Evolutionary conservation across 345 rosid species (phyloP).

Genomic region (Corchorus olitorius): DNA sequence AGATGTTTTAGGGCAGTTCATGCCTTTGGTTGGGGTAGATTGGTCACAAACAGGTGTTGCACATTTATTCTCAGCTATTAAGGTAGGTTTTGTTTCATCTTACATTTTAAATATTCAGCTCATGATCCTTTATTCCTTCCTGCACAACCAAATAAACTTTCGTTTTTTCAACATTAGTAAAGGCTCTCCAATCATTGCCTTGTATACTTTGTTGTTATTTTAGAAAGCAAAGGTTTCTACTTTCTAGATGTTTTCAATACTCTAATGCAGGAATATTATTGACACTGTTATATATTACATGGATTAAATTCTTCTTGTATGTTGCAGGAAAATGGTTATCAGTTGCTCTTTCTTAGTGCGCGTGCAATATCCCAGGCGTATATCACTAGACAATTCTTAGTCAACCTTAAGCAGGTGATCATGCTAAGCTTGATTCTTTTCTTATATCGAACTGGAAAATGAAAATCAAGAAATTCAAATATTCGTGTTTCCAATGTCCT

Average conservation of each 20-base stretch:
- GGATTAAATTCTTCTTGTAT: constrained; percentile 10
- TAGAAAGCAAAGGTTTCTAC: constrained; percentile 2
- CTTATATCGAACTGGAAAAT: constrained; percentile 7
- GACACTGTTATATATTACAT: not conserved
- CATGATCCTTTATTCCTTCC: constrained; percentile 15
- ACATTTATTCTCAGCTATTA: constrained; percentile 84
- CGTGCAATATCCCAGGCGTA: constrained; percentile 97
- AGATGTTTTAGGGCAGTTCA: constrained; percentile 96
- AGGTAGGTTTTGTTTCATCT: constrained; percentile 55
- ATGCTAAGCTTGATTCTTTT: not conserved
- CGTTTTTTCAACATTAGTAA: not conserved
- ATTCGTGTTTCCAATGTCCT: not conserved
- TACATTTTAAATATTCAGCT: not conserved
- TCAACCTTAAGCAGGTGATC: constrained; percentile 89
- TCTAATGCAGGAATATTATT: not conserved
- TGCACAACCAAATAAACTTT: not conserved
- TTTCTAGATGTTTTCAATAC: not conserved
- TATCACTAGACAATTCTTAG: constrained; percentile 74
- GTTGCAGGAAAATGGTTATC: constrained; percentile 93
- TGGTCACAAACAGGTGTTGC: constrained; percentile 98
- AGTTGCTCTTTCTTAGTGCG: constrained; percentile 90
- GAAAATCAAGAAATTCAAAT: constrained; percentile 1
- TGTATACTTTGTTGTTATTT: not conserved
- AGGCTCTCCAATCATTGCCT: not conserved
- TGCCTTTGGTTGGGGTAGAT: constrained; percentile 95